Evolutionary conservation across 176 grass and related monocot genomes (phyloP).

Genomic region (Bolboschoenus planiculmis): DNA sequence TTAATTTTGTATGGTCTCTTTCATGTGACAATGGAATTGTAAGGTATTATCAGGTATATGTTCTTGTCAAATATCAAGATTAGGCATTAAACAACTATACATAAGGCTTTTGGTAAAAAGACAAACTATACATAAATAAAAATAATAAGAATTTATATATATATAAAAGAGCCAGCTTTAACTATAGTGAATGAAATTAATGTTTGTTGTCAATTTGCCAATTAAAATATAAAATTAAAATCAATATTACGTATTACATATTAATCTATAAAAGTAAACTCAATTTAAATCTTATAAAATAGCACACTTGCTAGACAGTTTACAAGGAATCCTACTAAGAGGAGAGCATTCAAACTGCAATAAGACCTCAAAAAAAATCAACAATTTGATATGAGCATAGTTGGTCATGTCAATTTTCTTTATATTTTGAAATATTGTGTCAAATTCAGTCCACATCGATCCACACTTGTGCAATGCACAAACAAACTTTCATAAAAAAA

Average conservation of each 20-base stretch:
- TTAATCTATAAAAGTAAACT: too few relatives aligned
- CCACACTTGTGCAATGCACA: background rate
- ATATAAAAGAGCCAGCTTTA: background rate
- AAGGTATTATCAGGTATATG: background rate
- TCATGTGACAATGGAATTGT: background rate
- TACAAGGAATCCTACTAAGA: background rate
- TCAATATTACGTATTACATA: background rate
- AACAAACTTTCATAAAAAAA: background rate
- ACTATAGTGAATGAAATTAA: background rate
- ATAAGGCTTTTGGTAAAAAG: background rate
- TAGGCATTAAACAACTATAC: background rate
- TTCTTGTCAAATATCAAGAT: background rate
- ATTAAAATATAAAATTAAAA: too few relatives aligned
- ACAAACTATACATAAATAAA: too few relatives aligned
- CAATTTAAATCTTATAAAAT: background rate
- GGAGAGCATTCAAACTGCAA: background rate
- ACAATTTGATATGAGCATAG: too few relatives aligned
- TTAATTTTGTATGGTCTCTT: background rate
- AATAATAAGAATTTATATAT: background rate
- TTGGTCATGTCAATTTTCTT: background rate
- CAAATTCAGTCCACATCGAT: background rate
- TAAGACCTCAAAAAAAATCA: too few relatives aligned
- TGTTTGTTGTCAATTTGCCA: background rate
- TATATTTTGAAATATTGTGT: background rate
- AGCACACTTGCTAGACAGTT: background rate